Percentiles rank a stretch among this genome's conserved stretches.
phyloP scores from a whole-genome alignment of 371 early-diverging fungal genomes.

The Apophysomyces elegans region DNA sequence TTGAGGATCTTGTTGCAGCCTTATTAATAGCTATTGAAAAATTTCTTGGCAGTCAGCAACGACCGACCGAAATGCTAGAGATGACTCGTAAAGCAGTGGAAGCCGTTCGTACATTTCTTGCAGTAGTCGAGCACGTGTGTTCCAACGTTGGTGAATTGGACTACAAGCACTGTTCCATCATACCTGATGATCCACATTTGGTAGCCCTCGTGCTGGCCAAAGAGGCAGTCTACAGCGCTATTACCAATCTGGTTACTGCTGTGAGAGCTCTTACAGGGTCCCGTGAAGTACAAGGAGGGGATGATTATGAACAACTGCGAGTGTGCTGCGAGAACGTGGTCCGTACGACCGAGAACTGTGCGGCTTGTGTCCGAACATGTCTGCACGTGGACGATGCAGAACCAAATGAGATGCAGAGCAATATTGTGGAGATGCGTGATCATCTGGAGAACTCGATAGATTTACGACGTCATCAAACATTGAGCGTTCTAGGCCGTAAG shows the following conservation, averaged over 20 bases:
- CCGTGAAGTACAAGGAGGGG: conserved; percentile 11
- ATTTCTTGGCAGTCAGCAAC: conserved; percentile 28
- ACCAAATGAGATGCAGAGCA: conserved; percentile 14
- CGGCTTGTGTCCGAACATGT: conserved; percentile 35
- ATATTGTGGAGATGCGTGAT: conserved; percentile 20
- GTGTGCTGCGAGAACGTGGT: conserved; percentile 43
- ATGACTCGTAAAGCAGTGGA: conserved; percentile 49
- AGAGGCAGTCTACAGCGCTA: conserved; percentile 52
- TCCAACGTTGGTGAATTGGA: conserved; percentile 41
- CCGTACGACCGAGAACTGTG: conserved; percentile 38
- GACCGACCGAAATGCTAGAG: conserved; percentile 45
- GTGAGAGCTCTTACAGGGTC: conserved; percentile 42
- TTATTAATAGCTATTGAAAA: conserved; percentile 30
- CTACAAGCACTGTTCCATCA: conserved; percentile 34
- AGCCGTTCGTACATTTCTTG: conserved; percentile 42
- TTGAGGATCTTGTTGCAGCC: conserved; percentile 31
- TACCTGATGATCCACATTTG: conserved; percentile 47
- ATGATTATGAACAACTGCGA: conserved; percentile 32
- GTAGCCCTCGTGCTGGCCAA: conserved; percentile 48
- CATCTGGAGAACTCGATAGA: conserved; percentile 27
- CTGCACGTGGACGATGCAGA: conserved; percentile 20
- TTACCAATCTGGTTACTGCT: conserved; percentile 51
- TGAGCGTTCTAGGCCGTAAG: conserved; percentile 45
- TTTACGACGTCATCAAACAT: conserved; percentile 32
- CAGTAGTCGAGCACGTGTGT: conserved; percentile 48